Evolutionary conservation across 208 protist species (phyloP).

Genomic region (Leishmania amazonensis): DNA sequence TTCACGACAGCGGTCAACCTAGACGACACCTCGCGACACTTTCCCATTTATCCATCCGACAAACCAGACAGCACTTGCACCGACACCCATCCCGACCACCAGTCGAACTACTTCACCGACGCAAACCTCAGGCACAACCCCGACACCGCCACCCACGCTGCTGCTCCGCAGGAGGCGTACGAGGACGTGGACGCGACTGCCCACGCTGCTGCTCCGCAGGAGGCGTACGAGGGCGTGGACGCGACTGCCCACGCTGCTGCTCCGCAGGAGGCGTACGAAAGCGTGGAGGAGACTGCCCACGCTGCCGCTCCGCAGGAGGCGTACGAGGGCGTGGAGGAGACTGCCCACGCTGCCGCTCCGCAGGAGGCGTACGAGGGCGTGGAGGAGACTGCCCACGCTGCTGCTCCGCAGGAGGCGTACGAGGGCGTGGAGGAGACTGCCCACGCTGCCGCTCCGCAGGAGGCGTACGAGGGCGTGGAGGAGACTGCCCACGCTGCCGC

Average conservation of each 20-base stretch:
- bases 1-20: background rate
- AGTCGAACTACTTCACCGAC: no score
- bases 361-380: no score
- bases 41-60: no score
- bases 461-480: slow-evolving; percentile 7
- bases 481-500: background rate
- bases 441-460: no score
- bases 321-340: no score
- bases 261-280: slow-evolving; percentile 1
- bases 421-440: no score
- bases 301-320: background rate
- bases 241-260: background rate
- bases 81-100: no score
- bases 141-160: background rate
- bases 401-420: no score
- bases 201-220: background rate
- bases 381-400: no score
- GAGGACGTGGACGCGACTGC: background rate
- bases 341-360: no score
- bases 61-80: no score
- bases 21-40: background rate
- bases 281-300: background rate
- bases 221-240: background rate
- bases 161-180: background rate
- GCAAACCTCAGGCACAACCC: no score